A percentile compares a stretch with the other conserved stretches of the same genome.
Evolutionary conservation across 805 yeast species (phyloP).

Genomic region (Myxozyma monticola): DNA sequence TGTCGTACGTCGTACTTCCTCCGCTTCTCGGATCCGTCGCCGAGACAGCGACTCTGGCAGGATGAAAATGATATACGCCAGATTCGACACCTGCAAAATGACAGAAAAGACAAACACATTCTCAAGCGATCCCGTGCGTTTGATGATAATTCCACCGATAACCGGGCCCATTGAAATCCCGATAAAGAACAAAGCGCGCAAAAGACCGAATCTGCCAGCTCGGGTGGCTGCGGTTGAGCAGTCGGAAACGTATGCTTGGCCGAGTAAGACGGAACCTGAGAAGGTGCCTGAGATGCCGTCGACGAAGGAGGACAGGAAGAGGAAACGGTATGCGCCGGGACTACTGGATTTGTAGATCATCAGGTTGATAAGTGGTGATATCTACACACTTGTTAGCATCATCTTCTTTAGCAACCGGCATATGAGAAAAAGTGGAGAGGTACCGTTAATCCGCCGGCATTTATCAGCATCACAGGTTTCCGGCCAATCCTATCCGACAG

Average conservation of each 20-base stretch:
- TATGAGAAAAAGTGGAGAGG: not conserved
- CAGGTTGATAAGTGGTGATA: not conserved
- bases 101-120: constrained; percentile 14
- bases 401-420: not conserved
- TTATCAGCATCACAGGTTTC: constrained; percentile 5
- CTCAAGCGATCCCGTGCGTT: constrained; percentile 5
- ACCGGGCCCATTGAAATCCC: constrained; percentile 36
- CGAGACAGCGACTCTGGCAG: constrained; percentile 28
- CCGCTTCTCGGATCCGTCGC: constrained; percentile 2
- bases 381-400: not conserved
- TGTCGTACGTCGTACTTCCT: constrained; percentile 2
- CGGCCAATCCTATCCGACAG: constrained; percentile 27
- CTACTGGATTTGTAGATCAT: not conserved
- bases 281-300: constrained; percentile 63
- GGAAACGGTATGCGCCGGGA: constrained; percentile 31
- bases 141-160: constrained; percentile 31
- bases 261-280: constrained; percentile 53
- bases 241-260: constrained; percentile 73
- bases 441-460: constrained; percentile 4
- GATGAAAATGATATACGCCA: constrained; percentile 4
- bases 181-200: constrained; percentile 34
- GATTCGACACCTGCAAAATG: not conserved
- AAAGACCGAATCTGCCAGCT: constrained; percentile 35
- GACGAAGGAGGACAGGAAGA: constrained; percentile 49
- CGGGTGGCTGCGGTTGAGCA: constrained; percentile 63